Evolutionary conservation across 495 filamentous ascomycete genomes (phyloP), one percentile per base, ranked within the genome.

Genomic region (Neurospora cerealis): DNA sequence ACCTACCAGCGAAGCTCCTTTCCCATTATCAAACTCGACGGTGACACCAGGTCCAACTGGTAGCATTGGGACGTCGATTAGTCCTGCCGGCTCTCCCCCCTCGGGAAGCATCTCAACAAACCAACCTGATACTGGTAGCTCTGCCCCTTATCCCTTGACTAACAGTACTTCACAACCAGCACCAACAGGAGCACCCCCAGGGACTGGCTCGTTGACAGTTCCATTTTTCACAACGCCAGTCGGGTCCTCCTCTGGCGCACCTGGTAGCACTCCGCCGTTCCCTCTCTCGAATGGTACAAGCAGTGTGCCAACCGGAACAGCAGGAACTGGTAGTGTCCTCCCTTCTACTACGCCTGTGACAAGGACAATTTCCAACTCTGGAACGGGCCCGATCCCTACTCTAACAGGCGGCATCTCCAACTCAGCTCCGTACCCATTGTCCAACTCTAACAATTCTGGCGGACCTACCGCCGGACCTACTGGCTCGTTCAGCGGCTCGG

Each of bases 391-490:
- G 1, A 28, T 39, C 34, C 40, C 48, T 36, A 41, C 74, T 15
- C 70, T 74, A 17, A 73, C 38, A 41, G 17, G 21, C 5, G 13
- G 36, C 6, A 34, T 70, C 15, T 75, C 77, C 3, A 74, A 72
- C 10, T 79, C 80, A n/a, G 75, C 74, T 21, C 74, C 79, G 9
- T 80, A 78, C 44, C 76, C 81, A 19, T 69, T 75, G 28, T 76
- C 75, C 1, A 82, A 81, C 74, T 76, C 60, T 11, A 80, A 74
- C 40, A 41, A 34, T 24, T 36, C 62, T 19, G 38, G 73, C 38
- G 77, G 74, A 4, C 74, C 79, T 37, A 80, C 78, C 69, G 38
- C 74, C 41, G 77, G 73, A 1, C 71, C 79, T 37, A 78, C 77
- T 66, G 75, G 66, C 10, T 37, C 71, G 34, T 38, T 72, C 3